Evolutionary conservation across 139 green algal species (phyloP), one percentile per base, ranked within the genome.

Genomic region (Yamagishiella unicocca): DNA sequence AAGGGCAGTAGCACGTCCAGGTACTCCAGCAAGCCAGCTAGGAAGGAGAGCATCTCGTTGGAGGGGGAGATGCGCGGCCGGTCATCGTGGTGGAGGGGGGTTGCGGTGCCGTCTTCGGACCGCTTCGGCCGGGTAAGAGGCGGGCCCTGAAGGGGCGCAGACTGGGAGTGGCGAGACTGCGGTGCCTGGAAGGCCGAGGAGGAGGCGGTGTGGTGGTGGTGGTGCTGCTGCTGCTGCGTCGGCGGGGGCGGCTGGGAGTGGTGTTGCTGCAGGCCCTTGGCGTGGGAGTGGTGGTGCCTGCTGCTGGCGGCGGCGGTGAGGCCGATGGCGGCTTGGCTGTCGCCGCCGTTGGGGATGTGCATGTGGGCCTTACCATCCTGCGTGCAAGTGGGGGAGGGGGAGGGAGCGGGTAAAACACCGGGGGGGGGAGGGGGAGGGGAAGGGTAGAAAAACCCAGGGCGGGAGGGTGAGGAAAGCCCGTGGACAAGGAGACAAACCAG

Each of bases 1-100:
- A 96, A 93, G 37, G 82, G 53, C 62, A 95, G 78, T 46, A 97
- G 72, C 2, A 67, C 92, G 1, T 92, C 91, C 81, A 97, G 79
- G 75, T 94, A 85, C 19, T 62, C 10, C 58, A 97, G 85, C 37
- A 97, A 6, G 29, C 94, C 94, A 0, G 90, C 93, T 22, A 94
- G 38, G 75, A 96, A 96, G 40, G 43, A 46, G 42, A 74, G 58
- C 58, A 84, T 73, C 24, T 58, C 78, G 25, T 35, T 27, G 22
- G 74, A 33, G 46, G 74, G 74, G 1, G 9, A 2, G 31, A 3
- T 31, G 31, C 25, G 64, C 14, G 12, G 19, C 2, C 9, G 27
- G 25, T 37, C 10, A 29, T 1, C 61, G 61, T 9, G 1, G 24
- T 68, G 55, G 55, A 31, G 14, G 55, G 55, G 21, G 50, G 50